Percentiles rank a stretch among this genome's conserved stretches.
Conservation (phyloP, 1,284 basidiomycete genomes). For the Pseudozyma thailandica region DNA sequence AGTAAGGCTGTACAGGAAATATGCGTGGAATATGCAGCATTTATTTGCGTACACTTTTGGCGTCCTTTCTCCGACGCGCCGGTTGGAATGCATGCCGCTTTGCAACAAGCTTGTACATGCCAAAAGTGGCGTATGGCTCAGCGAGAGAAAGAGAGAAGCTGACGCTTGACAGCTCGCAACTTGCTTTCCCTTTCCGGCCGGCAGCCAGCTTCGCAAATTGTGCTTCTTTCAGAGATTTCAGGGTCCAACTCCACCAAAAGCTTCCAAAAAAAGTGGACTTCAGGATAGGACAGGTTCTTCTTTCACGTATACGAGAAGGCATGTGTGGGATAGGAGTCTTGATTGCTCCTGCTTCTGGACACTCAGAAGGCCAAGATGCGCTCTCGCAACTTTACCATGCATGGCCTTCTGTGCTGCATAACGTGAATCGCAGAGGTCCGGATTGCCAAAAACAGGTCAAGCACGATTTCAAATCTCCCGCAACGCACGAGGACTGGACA, state of each 20-base stretch:
- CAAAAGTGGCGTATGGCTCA: too few species aligned
- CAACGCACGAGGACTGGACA: constrained; percentile 1
- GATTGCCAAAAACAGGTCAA: constrained; percentile 14
- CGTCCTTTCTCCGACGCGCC: too few species aligned
- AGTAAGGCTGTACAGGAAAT: too few species aligned
- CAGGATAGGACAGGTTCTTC: too few species aligned
- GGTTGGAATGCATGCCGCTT: too few species aligned
- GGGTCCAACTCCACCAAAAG: neutral
- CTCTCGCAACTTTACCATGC: neutral
- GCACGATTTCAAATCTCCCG: constrained; percentile 9
- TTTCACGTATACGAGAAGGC: neutral
- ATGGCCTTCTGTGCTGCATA: constrained; percentile 32
- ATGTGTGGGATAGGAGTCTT: constrained; percentile 44
- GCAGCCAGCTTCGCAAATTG: neutral
- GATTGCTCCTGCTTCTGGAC: constrained; percentile 10
- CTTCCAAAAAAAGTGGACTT: neutral
- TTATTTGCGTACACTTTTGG: too few species aligned
- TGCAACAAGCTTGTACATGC: too few species aligned
- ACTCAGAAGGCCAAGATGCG: neutral
- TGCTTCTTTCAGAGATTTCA: neutral
- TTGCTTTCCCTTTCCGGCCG: constrained; percentile 8
- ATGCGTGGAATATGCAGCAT: too few species aligned
- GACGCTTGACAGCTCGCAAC: neutral
- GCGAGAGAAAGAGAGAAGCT: too few species aligned
- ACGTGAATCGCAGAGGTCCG: constrained; percentile 23